Conservation (phyloP, 192 early-diverging fungal genomes). For the Gaertneriomyces semiglobifer region DNA sequence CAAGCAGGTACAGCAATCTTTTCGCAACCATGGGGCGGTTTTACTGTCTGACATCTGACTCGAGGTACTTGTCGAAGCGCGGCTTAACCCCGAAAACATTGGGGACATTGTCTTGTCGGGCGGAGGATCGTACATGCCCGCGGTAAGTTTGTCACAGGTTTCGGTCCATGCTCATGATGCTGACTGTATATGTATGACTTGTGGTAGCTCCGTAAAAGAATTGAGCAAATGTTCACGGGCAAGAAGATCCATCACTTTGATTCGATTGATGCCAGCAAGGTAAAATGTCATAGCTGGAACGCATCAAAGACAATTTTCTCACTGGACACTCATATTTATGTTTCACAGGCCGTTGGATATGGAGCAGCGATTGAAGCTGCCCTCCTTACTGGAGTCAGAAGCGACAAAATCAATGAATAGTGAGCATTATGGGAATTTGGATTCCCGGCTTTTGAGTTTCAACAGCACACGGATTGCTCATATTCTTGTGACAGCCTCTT, state of each 20-base stretch:
- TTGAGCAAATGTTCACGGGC: neutral
- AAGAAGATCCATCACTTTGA: slow-evolving; percentile 2
- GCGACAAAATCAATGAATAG: slow-evolving; percentile 2
- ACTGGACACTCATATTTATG: neutral
- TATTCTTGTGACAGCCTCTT: neutral
- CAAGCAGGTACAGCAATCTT: neutral
- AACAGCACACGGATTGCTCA: neutral
- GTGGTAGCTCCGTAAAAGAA: neutral
- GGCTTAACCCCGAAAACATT: neutral
- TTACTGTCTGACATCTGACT: neutral
- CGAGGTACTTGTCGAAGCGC: slow-evolving; percentile 1
- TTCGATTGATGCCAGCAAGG: neutral
- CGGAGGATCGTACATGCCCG: neutral
- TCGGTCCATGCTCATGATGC: neutral
- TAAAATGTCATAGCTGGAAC: neutral
- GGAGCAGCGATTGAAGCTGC: slow-evolving; percentile 1
- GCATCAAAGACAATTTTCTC: no score
- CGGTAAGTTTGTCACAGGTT: neutral
- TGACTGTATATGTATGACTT: neutral
- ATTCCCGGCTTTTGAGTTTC: no score
- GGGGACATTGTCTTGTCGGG: neutral
- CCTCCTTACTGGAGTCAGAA: neutral
- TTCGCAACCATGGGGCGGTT: neutral
- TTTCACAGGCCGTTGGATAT: neutral
- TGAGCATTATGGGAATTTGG: neutral